phyloP scores from a whole-genome alignment of 768 basidiomycete genomes.

The Termitomyces sp. region DNA sequence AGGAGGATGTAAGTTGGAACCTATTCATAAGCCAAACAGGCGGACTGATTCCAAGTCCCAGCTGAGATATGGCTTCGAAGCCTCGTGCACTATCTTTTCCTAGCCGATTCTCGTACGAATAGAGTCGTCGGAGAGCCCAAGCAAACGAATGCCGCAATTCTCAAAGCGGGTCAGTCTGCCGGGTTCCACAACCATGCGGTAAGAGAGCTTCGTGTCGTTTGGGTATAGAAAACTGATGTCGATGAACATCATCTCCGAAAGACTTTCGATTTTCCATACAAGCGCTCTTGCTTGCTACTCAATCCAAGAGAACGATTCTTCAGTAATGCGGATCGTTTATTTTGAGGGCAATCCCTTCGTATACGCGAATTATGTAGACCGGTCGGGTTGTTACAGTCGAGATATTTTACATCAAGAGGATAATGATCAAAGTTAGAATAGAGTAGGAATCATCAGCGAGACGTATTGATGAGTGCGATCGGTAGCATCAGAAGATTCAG shows the following conservation, averaged over 20 bases:
- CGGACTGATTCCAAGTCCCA: conserved; percentile 7
- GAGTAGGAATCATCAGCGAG: no score
- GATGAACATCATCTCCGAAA: background rate
- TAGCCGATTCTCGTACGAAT: conserved; percentile 36
- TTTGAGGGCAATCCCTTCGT: background rate
- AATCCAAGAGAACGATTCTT: conserved; percentile 29
- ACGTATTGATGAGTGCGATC: no score
- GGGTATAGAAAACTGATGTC: background rate
- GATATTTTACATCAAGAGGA: background rate
- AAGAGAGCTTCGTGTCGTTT: background rate
- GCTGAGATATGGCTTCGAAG: conserved; percentile 31
- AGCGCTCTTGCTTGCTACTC: conserved; percentile 23
- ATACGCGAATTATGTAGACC: background rate
- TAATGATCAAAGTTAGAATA: background rate
- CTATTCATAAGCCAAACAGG: background rate
- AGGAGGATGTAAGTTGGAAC: conserved; percentile 31
- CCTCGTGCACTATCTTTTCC: conserved; percentile 37
- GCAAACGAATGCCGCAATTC: conserved; percentile 22
- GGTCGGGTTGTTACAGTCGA: background rate
- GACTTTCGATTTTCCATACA: conserved; percentile 32
- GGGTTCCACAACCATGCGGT: conserved; percentile 24
- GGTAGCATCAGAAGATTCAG: no score
- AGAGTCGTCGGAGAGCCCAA: conserved; percentile 39
- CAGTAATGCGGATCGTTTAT: conserved; percentile 20
- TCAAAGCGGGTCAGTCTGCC: conserved; percentile 15